Conservation (phyloP, 2,329 filamentous ascomycete genomes). For the Pestalotiopsis sp. region DNA sequence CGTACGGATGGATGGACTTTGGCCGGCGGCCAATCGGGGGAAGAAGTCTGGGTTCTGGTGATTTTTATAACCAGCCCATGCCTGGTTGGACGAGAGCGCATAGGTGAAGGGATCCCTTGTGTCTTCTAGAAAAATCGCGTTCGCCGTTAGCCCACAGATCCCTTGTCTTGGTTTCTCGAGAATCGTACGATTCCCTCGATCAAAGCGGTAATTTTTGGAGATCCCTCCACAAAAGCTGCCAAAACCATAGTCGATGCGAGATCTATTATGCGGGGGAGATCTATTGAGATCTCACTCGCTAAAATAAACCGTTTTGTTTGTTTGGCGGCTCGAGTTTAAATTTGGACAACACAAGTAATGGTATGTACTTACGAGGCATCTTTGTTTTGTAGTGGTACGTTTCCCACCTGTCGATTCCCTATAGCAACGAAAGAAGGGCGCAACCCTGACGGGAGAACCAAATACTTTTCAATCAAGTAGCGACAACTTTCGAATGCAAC, state of each 20-base stretch:
- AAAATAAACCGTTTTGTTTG: background rate
- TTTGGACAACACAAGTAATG: background rate
- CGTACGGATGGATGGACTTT: constrained; percentile 65
- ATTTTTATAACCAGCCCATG: constrained; percentile 69
- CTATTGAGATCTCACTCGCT: constrained; percentile 4
- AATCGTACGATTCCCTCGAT: constrained; percentile 5
- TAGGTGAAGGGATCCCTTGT: constrained; percentile 62
- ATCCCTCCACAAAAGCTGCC: constrained; percentile 8
- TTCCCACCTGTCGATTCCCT: too few species aligned
- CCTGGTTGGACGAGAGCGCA: constrained; percentile 69
- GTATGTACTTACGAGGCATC: constrained; percentile 7
- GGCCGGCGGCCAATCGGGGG: constrained; percentile 66
- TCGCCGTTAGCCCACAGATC: background rate
- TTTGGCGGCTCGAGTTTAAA: background rate
- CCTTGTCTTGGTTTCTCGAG: background rate
- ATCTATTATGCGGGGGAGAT: constrained; percentile 3
- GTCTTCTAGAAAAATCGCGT: constrained; percentile 11
- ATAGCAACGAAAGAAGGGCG: too few species aligned
- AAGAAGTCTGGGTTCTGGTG: constrained; percentile 74
- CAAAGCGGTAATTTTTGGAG: constrained; percentile 9
- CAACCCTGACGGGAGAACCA: too few species aligned
- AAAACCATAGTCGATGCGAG: background rate
- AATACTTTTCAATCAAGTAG: background rate
- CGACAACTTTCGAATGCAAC: background rate
- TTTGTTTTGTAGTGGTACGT: background rate